Conservation (phyloP, 352 stramenopile genomes). For the Globisporangium recalcitrans region DNA sequence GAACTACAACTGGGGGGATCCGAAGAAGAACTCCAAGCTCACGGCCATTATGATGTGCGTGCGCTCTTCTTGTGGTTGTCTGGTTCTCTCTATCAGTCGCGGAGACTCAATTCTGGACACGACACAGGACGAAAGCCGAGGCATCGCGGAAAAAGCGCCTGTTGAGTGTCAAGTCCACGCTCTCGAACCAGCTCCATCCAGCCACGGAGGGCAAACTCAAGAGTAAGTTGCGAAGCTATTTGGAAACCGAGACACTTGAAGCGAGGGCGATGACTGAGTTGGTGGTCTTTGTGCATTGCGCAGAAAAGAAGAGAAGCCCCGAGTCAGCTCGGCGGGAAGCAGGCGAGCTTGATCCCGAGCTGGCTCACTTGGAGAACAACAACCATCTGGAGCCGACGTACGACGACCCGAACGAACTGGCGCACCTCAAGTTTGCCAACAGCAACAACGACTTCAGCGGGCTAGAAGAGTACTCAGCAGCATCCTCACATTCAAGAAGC, state of each 20-base stretch:
- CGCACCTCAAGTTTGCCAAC: not conserved
- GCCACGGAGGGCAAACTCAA: conserved; percentile 58
- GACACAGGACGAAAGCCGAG: conserved; percentile 60
- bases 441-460: conserved; percentile 10
- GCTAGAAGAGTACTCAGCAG: conserved; percentile 8
- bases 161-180: conserved; percentile 62
- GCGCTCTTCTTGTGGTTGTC: not conserved
- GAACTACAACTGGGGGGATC: conserved; percentile 83
- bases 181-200: conserved; percentile 74
- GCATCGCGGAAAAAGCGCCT: conserved; percentile 61
- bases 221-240: conserved; percentile 30
- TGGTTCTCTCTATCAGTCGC: not conserved
- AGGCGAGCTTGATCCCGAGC: conserved; percentile 9
- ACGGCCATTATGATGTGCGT: conserved; percentile 73
- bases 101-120: not conserved
- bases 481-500: conserved; percentile 12
- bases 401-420: conserved; percentile 11
- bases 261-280: not conserved
- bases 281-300: not conserved
- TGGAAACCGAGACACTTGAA: not conserved
- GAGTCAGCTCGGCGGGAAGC: conserved; percentile 22
- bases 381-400: conserved; percentile 19
- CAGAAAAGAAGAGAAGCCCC: conserved; percentile 37
- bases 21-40: conserved; percentile 73
- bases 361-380: conserved; percentile 14